phyloP scores from a whole-genome alignment of 2,329 filamentous ascomycete genomes.

The Colletotrichum musae region DNA sequence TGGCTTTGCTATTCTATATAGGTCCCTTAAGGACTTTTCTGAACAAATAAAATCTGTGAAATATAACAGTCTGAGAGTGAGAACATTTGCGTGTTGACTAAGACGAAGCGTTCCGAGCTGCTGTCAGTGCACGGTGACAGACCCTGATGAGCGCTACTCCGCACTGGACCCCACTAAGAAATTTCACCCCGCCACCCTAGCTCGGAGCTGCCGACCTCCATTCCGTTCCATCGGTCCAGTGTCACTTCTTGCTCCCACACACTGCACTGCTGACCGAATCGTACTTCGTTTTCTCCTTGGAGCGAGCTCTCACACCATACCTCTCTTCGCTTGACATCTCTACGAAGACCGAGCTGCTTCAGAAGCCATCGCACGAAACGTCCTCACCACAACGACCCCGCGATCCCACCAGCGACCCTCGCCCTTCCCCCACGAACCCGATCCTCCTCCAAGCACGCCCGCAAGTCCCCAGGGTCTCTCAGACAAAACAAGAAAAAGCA shows the following conservation, averaged over 20 bases:
- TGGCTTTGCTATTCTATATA: conserved; percentile 17
- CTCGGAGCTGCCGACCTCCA: conserved; percentile 15
- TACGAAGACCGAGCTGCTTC: no score
- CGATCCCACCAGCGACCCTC: neutral
- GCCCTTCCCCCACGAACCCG: neutral
- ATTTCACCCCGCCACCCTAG: conserved; percentile 38
- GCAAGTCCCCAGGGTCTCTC: no score
- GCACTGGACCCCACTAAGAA: conserved; percentile 37
- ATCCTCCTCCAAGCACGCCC: no score
- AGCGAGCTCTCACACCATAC: no score
- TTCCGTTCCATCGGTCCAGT: neutral
- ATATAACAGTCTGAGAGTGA: neutral
- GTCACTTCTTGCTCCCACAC: neutral
- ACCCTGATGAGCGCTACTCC: conserved; percentile 15
- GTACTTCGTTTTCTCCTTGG: no score
- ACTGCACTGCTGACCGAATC: neutral
- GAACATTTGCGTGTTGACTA: neutral
- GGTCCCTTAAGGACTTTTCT: conserved; percentile 16
- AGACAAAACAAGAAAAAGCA: neutral
- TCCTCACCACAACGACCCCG: neutral
- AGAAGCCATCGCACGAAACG: neutral
- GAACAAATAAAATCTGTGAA: conserved; percentile 19
- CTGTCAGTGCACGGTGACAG: neutral
- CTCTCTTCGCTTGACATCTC: no score
- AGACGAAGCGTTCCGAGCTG: no score